phyloP scores from a whole-genome alignment of 805 yeast species.

The Candida corydali region DNA sequence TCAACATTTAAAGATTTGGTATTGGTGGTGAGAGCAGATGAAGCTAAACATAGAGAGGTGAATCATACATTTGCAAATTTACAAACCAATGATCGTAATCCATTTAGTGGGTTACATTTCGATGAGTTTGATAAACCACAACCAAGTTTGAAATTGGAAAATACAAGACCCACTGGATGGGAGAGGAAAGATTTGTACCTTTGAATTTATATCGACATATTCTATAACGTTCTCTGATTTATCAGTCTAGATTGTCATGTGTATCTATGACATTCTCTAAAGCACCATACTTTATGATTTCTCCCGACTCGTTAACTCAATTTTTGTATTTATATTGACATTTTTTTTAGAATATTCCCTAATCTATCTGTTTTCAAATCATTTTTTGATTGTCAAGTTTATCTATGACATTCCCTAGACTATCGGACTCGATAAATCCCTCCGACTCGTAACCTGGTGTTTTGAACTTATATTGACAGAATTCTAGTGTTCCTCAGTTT shows the following conservation, averaged over 20 bases:
- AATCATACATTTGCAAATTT: slow-evolving; percentile 73
- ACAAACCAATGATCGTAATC: slow-evolving; percentile 56
- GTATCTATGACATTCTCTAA: too few species aligned
- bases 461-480: too few species aligned
- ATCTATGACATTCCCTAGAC: slow-evolving; percentile 6
- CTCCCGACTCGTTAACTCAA: too few species aligned
- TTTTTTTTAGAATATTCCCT: slow-evolving; percentile 6
- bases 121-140: slow-evolving; percentile 33
- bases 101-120: slow-evolving; percentile 48
- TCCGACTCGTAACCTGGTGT: too few species aligned
- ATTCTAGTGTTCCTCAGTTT: slow-evolving; percentile 2
- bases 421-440: too few species aligned
- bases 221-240: too few species aligned
- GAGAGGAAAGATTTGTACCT: slow-evolving; percentile 35
- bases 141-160: slow-evolving; percentile 33
- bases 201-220: slow-evolving; percentile 1
- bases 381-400: slow-evolving; percentile 7
- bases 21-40: slow-evolving; percentile 66
- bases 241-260: too few species aligned
- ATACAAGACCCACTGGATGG: slow-evolving; percentile 37
- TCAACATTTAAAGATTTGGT: slow-evolving; percentile 58
- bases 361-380: slow-evolving; percentile 10
- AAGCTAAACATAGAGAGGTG: slow-evolving; percentile 75
- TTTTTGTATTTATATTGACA: too few species aligned
- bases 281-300: too few species aligned